Percentiles rank a stretch among this genome's conserved stretches.
Conservation (phyloP, 2,329 filamentous ascomycete genomes). For the Dendrostoma leiphaemia region DNA sequence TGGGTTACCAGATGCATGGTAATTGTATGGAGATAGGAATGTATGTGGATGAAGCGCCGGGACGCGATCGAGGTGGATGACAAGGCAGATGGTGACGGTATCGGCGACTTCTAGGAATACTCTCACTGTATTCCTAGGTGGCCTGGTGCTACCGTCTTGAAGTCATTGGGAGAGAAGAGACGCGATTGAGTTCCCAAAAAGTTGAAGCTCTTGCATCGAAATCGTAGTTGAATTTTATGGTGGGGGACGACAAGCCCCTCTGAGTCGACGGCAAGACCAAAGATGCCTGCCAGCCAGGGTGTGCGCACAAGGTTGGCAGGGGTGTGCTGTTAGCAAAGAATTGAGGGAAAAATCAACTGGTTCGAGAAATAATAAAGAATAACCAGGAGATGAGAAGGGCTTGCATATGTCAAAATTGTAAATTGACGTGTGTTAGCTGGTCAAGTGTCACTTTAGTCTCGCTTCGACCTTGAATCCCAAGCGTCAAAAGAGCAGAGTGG, state of each 20-base stretch:
- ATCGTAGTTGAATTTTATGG: slow-evolving; percentile 19
- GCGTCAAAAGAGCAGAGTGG: too few relatives aligned
- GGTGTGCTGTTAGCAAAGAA: neutral
- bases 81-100: slow-evolving; percentile 26
- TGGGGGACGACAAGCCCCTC: slow-evolving; percentile 15
- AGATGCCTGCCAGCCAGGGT: slow-evolving; percentile 2
- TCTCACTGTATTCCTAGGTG: slow-evolving; percentile 75
- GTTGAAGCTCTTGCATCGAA: slow-evolving; percentile 8
- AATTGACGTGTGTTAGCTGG: too few relatives aligned
- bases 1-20: slow-evolving; percentile 47
- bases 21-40: neutral
- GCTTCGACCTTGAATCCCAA: too few relatives aligned
- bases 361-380: too few relatives aligned
- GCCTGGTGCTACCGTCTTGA: slow-evolving; percentile 63
- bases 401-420: too few relatives aligned
- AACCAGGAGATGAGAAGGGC: too few relatives aligned
- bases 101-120: slow-evolving; percentile 69
- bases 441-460: too few relatives aligned
- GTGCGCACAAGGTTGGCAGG: neutral
- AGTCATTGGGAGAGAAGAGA: slow-evolving; percentile 48
- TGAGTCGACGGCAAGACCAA: neutral
- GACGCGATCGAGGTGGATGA: neutral
- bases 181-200: neutral
- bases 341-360: too few relatives aligned
- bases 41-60: neutral